Conservation (phyloP, 306 rosid species). For the Malus sylvestris region DNA sequence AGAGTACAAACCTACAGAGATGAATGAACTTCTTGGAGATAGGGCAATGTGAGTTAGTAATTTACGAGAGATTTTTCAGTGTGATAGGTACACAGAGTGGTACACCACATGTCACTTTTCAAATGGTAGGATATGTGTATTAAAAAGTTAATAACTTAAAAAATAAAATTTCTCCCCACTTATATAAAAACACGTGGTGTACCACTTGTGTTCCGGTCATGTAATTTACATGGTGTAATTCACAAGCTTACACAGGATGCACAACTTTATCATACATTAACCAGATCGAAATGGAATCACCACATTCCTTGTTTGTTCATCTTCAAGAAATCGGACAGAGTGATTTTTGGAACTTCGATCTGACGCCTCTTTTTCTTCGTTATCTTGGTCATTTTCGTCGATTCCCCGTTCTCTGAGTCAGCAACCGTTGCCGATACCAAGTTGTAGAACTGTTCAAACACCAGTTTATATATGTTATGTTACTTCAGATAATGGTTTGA, state of each 20-base stretch:
- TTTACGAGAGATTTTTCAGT: no score
- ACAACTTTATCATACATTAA: neutral
- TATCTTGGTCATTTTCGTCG: slow-evolving; percentile 57
- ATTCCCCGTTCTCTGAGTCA: slow-evolving; percentile 18
- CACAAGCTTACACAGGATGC: no score
- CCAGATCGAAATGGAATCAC: slow-evolving; percentile 30
- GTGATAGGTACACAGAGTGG: no score
- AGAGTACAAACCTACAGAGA: neutral
- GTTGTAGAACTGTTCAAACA: slow-evolving; percentile 67
- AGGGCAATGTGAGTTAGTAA: slow-evolving; percentile 1
- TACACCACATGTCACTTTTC: no score
- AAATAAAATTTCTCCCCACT: no score
- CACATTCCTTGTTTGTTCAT: slow-evolving; percentile 84
- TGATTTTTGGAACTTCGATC: slow-evolving; percentile 49
- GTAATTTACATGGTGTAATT: no score
- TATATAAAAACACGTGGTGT: no score
- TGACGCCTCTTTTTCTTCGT: slow-evolving; percentile 50
- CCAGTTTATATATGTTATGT: neutral
- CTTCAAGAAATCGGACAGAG: slow-evolving; percentile 65
- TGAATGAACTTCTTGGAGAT: no score
- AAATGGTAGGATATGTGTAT: no score
- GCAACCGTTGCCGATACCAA: slow-evolving; percentile 56
- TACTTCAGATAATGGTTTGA: neutral
- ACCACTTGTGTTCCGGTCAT: no score
- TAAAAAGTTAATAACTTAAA: no score